A percentile compares a stretch with the other conserved stretches of the same genome.
Evolutionary conservation across 2,329 filamentous ascomycete species (phyloP).

Genomic region (Fusarium sp.): DNA sequence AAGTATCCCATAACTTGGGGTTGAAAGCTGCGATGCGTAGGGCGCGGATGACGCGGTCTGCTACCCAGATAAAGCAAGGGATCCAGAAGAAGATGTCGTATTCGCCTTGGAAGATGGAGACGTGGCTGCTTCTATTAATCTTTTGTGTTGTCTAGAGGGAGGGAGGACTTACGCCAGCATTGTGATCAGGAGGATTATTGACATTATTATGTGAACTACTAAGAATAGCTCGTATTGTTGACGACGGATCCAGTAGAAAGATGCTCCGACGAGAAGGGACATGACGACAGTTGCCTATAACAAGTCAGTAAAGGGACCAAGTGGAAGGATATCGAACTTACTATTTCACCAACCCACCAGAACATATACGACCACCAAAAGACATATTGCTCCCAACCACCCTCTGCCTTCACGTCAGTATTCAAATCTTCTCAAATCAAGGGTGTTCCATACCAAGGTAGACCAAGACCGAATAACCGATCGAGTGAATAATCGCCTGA

Average conservation of each 20-base stretch:
- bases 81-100: slow-evolving; percentile 65
- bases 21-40: slow-evolving; percentile 58
- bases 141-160: fast-evolving
- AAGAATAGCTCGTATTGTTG: slow-evolving; percentile 66
- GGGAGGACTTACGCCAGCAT: slow-evolving; percentile 61
- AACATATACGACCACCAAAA: slow-evolving; percentile 58
- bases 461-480: slow-evolving; percentile 66
- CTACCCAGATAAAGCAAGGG: slow-evolving; percentile 61
- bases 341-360: slow-evolving; percentile 63
- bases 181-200: slow-evolving; percentile 61
- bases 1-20: slow-evolving; percentile 52
- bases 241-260: slow-evolving; percentile 63
- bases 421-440: fast-evolving
- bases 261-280: slow-evolving; percentile 60
- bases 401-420: slow-evolving; percentile 47
- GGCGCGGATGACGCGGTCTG: slow-evolving; percentile 61
- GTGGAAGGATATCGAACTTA: slow-evolving; percentile 36
- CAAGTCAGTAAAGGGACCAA: fast-evolving
- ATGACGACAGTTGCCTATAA: slow-evolving; percentile 57
- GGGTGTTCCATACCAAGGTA: slow-evolving; percentile 47
- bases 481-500: slow-evolving; percentile 71
- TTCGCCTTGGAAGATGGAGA: slow-evolving; percentile 63
- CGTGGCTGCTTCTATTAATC: slow-evolving; percentile 51
- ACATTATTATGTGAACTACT: slow-evolving; percentile 63
- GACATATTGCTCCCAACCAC: slow-evolving; percentile 52